Evolutionary conservation across 2,329 filamentous ascomycete genomes (phyloP).

Genomic region (Pestalotiopsis sp.): DNA sequence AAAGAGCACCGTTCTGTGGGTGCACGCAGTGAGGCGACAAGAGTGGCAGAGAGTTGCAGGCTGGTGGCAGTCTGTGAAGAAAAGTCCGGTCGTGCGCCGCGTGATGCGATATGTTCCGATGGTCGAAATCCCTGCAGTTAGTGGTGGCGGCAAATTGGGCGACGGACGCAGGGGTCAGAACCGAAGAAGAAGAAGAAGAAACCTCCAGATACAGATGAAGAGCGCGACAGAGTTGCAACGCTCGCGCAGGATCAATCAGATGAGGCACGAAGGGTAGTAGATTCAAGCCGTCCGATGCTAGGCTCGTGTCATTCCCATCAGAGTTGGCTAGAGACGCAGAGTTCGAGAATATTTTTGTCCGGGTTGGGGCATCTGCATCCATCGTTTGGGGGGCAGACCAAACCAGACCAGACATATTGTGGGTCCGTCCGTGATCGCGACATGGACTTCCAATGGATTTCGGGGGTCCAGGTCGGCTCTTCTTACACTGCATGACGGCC

Average conservation of each 20-base stretch:
- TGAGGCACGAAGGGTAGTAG: not conserved
- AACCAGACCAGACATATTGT: not conserved
- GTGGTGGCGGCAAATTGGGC: not conserved
- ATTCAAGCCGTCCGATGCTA: no score
- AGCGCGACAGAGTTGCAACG: not conserved
- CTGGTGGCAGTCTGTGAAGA: not conserved
- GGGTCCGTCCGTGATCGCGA: not conserved
- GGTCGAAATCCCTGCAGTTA: not conserved
- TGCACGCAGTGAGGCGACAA: not conserved
- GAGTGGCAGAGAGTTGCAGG: not conserved
- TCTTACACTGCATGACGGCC: not conserved
- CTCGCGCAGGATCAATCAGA: not conserved
- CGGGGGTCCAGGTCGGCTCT: not conserved
- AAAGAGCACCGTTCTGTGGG: not conserved
- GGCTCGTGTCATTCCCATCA: no score
- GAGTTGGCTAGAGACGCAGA: no score
- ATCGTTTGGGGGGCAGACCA: not conserved
- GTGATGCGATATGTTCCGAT: not conserved
- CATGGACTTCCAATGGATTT: not conserved
- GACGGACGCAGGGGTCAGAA: not conserved
- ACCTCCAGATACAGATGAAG: not conserved
- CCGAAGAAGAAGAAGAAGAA: not conserved
- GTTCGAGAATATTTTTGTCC: no score
- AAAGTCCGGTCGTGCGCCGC: not conserved
- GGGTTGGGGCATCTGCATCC: not conserved